phyloP scores from a whole-genome alignment of 495 filamentous ascomycete species.

The Copromyces sp. region DNA sequence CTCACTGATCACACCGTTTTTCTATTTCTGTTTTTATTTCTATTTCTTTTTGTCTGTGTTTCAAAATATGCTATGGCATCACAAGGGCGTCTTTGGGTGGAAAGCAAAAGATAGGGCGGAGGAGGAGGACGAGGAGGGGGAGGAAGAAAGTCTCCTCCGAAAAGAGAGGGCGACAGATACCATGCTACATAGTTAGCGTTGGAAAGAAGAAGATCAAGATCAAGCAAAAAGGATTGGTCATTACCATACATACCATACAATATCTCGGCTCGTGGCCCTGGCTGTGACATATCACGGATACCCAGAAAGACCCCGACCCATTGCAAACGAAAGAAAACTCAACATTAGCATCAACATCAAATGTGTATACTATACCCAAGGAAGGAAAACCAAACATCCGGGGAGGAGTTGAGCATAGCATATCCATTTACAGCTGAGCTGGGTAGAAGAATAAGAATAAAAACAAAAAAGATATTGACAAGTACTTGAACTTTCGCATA shows the following conservation, averaged over 20 bases:
- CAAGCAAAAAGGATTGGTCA: background rate
- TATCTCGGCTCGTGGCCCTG: too few relatives aligned
- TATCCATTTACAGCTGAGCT: too few relatives aligned
- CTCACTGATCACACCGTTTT: background rate
- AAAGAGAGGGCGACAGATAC: background rate
- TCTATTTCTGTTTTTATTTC: background rate
- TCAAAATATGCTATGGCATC: background rate
- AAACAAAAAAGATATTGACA: too few relatives aligned
- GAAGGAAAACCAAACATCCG: background rate
- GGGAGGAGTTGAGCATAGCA: background rate
- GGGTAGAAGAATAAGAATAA: too few relatives aligned
- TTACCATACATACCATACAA: background rate
- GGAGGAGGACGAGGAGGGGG: background rate
- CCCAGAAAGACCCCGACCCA: too few relatives aligned
- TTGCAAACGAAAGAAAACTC: background rate
- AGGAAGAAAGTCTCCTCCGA: background rate
- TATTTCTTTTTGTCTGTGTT: background rate
- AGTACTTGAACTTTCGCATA: too few relatives aligned
- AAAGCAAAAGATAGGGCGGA: background rate
- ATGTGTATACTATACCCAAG: background rate
- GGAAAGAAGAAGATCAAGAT: background rate
- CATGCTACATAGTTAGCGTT: background rate
- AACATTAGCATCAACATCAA: background rate
- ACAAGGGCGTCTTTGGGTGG: background rate
- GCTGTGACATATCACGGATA: too few relatives aligned